These are phyloP conservation scores for Lanmaoa rubissima DNA, from an alignment of 768 basidiomycete species.

Conservation along the genomic window DNA sequence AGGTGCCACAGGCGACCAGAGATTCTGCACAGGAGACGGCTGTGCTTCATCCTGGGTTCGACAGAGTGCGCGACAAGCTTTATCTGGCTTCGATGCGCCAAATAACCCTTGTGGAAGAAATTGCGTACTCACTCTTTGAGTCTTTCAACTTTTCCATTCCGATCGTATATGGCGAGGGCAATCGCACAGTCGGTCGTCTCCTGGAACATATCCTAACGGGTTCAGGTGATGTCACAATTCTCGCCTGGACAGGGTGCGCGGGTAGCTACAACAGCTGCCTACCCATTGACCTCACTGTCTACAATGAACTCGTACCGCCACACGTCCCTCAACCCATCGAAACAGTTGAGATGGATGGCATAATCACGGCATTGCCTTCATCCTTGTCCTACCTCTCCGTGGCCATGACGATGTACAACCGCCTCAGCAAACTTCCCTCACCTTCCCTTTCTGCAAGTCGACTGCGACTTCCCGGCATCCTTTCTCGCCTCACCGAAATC, in stretches of 20 bases:
- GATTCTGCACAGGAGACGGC: too few species aligned
- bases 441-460: not conserved
- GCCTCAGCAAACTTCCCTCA: not conserved
- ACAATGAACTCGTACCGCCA: not conserved
- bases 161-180: slow-evolving; percentile 7
- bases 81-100: not conserved
- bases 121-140: slow-evolving; percentile 7
- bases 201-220: not conserved
- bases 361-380: not conserved
- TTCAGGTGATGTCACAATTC: not conserved
- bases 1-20: too few species aligned
- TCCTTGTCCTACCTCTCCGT: not conserved
- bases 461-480: slow-evolving; percentile 6
- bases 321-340: not conserved
- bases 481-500: not conserved
- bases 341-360: not conserved
- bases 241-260: slow-evolving; percentile 5
- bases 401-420: not conserved
- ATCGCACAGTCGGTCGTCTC: not conserved
- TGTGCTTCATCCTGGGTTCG: not conserved
- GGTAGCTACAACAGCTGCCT: slow-evolving; percentile 5
- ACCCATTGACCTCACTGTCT: not conserved
- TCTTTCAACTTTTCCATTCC: slow-evolving; percentile 4
- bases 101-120: slow-evolving; percentile 1
- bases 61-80: too few species aligned